phyloP scores from a whole-genome alignment of 2,329 filamentous ascomycete species.

The Trichoderma koningiopsis region DNA sequence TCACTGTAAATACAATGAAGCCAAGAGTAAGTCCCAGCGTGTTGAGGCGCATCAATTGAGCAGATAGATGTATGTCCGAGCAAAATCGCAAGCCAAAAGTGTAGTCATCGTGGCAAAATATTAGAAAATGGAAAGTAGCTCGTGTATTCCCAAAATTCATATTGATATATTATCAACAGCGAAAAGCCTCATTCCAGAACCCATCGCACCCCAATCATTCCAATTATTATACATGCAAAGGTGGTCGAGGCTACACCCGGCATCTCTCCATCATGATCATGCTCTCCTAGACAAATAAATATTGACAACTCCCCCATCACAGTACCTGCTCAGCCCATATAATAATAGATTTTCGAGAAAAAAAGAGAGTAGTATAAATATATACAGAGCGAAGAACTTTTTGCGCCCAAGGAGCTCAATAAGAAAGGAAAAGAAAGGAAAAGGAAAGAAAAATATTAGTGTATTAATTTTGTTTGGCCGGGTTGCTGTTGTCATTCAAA shows the following conservation, averaged over 20 bases:
- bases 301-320: neutral
- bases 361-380: neutral
- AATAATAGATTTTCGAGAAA: neutral
- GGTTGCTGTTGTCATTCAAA: slow-evolving; percentile 21
- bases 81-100: neutral
- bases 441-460: slow-evolving; percentile 4
- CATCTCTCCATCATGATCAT: neutral
- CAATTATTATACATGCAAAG: slow-evolving; percentile 17
- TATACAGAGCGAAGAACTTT: slow-evolving; percentile 1
- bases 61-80: neutral
- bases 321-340: neutral
- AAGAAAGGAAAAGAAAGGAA: neutral
- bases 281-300: neutral
- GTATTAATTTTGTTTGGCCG: slow-evolving; percentile 19
- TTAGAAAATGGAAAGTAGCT: neutral
- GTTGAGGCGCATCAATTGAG: neutral
- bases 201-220: neutral
- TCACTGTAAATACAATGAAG: neutral
- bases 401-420: neutral
- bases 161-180: slow-evolving; percentile 1
- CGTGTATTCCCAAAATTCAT: neutral
- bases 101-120: neutral
- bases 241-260: neutral
- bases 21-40: neutral
- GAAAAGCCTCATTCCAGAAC: neutral